Base-by-base conservation (phyloP, 805 yeast genomes). In the Starmerella asiatica region DNA sequence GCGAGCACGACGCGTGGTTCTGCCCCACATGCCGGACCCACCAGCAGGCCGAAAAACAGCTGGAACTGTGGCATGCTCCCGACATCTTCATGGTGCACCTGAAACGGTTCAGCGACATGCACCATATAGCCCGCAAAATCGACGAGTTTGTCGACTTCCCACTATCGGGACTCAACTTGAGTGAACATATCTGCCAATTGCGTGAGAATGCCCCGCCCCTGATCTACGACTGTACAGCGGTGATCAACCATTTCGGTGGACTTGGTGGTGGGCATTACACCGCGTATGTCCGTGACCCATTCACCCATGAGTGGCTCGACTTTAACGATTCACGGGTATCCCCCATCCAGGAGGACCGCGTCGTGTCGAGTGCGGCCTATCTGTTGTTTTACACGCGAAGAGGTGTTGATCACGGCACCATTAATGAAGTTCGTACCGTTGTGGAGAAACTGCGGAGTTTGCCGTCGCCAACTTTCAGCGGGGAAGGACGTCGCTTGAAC, bases 261-360 rank as follows among this genome's bases (percentile, higher is more conserved):
- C 64, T 88, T 16, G 96, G 97, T 0, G 97, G 97, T 4, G 97
- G 98, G 2, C 97, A 91, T 63, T 88, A 91, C 59, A 91, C 98
- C 1, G 81, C 97, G 0, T 79, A 75, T 53, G 94, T 73, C 0
- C 79, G 78, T 56, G 86, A 86, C 54, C 77, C 74, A 57, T 66
- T 73, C 32, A 93, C 82, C 53, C 63, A 63, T 17, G 67, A 73
- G 42, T 91, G 97, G 97, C 84, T 85, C 56, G 80, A 85, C 56
- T 88, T 70, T 57, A 86, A 88, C 56, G 98, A 88, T 56, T 75
- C 93, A 2, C 61, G 79, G 24, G 95, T 85, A 1, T 59, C 73
- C 0, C 64, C 64, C 16, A 67, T 75, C 0, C 67, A 71, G 36
- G 80, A 93, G 0, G 66, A 66, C 21, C 69, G 73, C 18, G 61